Evolutionary conservation across 2,329 filamentous ascomycete genomes (phyloP), one percentile per base, ranked within the genome.

Genomic region (Colletotrichum tofieldiae): DNA sequence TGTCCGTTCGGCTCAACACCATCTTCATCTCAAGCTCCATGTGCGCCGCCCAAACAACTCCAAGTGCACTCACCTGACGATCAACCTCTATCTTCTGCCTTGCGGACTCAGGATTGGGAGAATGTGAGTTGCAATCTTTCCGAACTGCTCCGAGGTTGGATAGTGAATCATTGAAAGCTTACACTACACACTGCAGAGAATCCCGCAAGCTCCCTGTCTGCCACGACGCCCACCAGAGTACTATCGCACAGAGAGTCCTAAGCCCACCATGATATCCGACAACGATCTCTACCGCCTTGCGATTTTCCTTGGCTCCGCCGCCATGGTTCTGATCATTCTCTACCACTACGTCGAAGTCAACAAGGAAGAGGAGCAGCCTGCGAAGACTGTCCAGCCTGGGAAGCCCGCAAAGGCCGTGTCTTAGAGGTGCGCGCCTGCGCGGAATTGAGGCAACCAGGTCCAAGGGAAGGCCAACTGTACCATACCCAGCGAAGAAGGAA

Each of bases 281-380:
- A 86, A 89, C 82, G 92, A 96, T 76, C 92, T 99, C 78, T 98
- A 98, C 88, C 90, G 90, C 74, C 90, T 99, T 39, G 95, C 96
- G 82, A 92, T 98, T 82, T 96, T 98, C 82, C 93, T 99, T 72
- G 96, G 96, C 85, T 93, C 92, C 67, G 90, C 92, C 51, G 91
- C 96, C 75, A 96, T 98, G 94, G 87, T 98, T 55, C 89, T 99
- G 74, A 98, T 98, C 76, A 91, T 99, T 39, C 84, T 97, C 37
- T 98, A 99, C 84, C 95, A 98, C 83, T 98, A 97, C 85, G 91
- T 99, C 78, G 96, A 98, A 82, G 90, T 98, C 86, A 98, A 99
- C n/a, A 87, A 77, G 69, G 80, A 82, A 58, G 75, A 79, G 59
- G 79, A 73, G 23, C 76, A 77, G 60, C 70, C 47, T 3, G 37